Evolutionary conservation across 441 rosid species (phyloP).

Genomic region (Dalechampia spathulata): DNA sequence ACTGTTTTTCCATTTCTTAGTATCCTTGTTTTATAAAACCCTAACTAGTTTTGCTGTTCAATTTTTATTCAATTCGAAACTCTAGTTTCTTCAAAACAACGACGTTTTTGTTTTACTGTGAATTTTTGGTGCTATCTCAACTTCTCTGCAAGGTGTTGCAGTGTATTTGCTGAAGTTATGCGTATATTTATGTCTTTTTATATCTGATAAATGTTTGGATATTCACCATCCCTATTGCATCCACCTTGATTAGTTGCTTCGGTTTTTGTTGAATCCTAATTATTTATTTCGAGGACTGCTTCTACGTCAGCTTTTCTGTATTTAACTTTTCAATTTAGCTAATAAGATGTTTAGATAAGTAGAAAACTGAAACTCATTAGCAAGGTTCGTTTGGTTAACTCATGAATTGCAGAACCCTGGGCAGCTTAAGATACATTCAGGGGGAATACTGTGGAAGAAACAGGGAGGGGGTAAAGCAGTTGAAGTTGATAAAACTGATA

Average conservation of each 20-base stretch:
- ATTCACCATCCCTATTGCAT: too few species aligned
- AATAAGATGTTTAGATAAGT: background rate
- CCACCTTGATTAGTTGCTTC: background rate
- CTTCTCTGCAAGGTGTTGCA: too few species aligned
- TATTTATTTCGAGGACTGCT: too few species aligned
- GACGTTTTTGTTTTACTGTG: too few species aligned
- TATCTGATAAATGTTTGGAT: too few species aligned
- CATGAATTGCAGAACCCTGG: conserved; percentile 68
- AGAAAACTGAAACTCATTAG: background rate
- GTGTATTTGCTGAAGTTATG: too few species aligned
- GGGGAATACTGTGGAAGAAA: conserved; percentile 92
- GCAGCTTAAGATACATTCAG: conserved; percentile 59
- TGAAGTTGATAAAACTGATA: conserved; percentile 80
- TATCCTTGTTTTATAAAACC: too few species aligned
- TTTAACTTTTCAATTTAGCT: background rate
- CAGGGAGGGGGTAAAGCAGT: conserved; percentile 96
- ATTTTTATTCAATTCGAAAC: background rate
- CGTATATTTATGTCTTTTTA: too few species aligned
- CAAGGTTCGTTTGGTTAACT: background rate
- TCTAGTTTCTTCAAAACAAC: conserved; percentile 11
- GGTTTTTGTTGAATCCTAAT: too few species aligned
- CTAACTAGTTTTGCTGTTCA: too few species aligned
- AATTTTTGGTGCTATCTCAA: too few species aligned
- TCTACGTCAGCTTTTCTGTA: background rate
- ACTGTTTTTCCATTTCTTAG: too few species aligned